Base-by-base conservation (phyloP, 208 protist genomes). In the Acanthamoeba rhysodes region DNA sequence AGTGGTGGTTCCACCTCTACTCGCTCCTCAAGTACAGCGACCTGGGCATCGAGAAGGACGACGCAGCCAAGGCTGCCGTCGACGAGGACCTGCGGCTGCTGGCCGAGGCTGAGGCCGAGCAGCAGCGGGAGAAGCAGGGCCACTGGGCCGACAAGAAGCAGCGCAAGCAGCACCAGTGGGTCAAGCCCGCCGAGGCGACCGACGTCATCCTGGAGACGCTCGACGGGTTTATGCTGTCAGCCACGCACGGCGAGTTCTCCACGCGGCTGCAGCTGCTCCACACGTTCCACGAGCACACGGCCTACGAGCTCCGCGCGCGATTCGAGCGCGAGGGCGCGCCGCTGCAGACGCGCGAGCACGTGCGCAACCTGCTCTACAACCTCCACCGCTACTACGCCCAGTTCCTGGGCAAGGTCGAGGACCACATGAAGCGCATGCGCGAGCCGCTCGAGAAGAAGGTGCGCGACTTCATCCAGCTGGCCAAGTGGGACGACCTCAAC, bases 401-500 rank as follows among this genome's bases (percentile, higher is more conserved):
- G 95, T 97, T 96, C 76, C 18, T 34, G 37, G 84, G 12, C 64
- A 62, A 20, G 2, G 53, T 91, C 16, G 70, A 90, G 24, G 41
- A 41, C 22, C 66, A 90, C 78, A 62, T 94, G 72, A 50, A 64
- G 48, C 8, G 34, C 24, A 18, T 92, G 45, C 95, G 95, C 37
- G 91, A 59, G 91, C 96, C 96, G 55, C 87, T 99, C 16, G 96
- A 98, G 95, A 97, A 98, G 34, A 96, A 98, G 88, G 45, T 98
- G 12, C 93, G 95, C 10, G 96, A 98, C 62, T 96, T 97, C 57
- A 96, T 97, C 72, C 97, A 97, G 66, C 27, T 98, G 0, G 95
- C 96, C 18, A 96, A 95, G 90, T 98, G 98, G 98, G 96, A 98
- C 62, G 96, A 98, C 78, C 45, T 97, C 32, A 96, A 99, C 96